These are phyloP conservation scores for Gymnopilus junonius DNA, from an alignment of 768 basidiomycete genomes.

Conservation along the genomic window DNA sequence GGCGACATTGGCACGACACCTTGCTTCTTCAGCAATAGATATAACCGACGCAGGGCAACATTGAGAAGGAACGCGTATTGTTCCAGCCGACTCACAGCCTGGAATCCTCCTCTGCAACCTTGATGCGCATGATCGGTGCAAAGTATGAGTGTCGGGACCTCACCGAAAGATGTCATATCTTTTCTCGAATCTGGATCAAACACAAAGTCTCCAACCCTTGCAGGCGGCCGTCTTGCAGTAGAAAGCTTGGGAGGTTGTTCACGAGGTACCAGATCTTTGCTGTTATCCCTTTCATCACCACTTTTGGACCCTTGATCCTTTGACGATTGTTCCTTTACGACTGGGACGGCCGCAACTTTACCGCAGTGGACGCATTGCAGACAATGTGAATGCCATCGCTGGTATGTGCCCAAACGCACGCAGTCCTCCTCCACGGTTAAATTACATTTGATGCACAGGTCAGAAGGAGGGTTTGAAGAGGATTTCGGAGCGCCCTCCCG, in stretches of 20 bases:
- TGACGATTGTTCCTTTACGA: slow-evolving; percentile 39
- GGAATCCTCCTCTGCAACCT: slow-evolving; percentile 78
- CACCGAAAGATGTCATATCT: slow-evolving; percentile 72
- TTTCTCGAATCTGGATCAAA: slow-evolving; percentile 74
- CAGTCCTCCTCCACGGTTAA: slow-evolving; percentile 98
- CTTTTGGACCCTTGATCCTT: slow-evolving; percentile 53
- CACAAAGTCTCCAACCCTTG: slow-evolving; percentile 78
- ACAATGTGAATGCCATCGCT: slow-evolving; percentile 96
- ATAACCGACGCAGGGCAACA: slow-evolving; percentile 91
- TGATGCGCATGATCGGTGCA: slow-evolving; percentile 79
- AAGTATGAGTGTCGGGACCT: slow-evolving; percentile 71
- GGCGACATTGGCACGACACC: slow-evolving; percentile 88
- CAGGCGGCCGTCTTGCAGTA: slow-evolving; percentile 73
- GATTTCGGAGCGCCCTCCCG: slow-evolving; percentile 54
- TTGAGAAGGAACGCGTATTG: slow-evolving; percentile 98
- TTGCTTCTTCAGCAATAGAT: slow-evolving; percentile 83
- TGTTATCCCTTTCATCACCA: slow-evolving; percentile 52
- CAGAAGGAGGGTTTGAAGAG: slow-evolving; percentile 79
- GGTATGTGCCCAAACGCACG: slow-evolving; percentile 92
- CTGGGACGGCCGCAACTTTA: slow-evolving; percentile 68
- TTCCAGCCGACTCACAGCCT: slow-evolving; percentile 91
- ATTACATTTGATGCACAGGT: slow-evolving; percentile 89
- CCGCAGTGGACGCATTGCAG: slow-evolving; percentile 86
- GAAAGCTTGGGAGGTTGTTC: slow-evolving; percentile 62
- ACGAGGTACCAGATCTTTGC: slow-evolving; percentile 28